phyloP scores from a whole-genome alignment of 371 early-diverging fungal species.

The Apophysomyces variabilis region DNA sequence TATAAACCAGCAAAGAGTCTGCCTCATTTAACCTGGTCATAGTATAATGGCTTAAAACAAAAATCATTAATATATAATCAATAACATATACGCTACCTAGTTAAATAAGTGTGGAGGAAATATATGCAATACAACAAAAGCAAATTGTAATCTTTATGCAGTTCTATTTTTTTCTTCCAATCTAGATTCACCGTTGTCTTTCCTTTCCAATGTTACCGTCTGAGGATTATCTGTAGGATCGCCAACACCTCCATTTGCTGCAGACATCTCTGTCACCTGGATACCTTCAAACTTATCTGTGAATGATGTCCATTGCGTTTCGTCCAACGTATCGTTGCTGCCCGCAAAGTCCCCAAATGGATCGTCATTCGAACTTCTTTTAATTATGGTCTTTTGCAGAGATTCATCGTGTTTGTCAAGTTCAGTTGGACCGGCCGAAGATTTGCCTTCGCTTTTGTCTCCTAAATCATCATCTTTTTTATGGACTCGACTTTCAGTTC shows the following conservation, averaged over 20 bases:
- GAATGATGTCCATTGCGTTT: conserved; percentile 6
- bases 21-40: too few species aligned
- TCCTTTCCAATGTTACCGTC: neutral
- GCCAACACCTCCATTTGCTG: neutral
- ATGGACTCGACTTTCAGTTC: conserved; percentile 32
- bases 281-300: conserved; percentile 5
- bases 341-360: conserved; percentile 32
- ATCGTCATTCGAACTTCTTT: conserved; percentile 26
- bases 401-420: conserved; percentile 33
- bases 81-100: neutral
- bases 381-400: conserved; percentile 14
- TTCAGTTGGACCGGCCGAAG: conserved; percentile 39
- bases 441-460: conserved; percentile 39
- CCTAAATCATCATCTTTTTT: conserved; percentile 42
- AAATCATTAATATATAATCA: conserved; percentile 6
- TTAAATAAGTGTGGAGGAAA: neutral
- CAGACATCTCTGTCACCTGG: neutral
- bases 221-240: neutral
- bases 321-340: conserved; percentile 19
- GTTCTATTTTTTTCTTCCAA: neutral
- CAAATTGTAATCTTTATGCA: neutral
- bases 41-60: neutral
- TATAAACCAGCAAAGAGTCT: too few species aligned
- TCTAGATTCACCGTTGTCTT: neutral
- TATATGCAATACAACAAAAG: neutral